phyloP scores from a whole-genome alignment of 352 stramenopile species.

The Pythium angustatum region DNA sequence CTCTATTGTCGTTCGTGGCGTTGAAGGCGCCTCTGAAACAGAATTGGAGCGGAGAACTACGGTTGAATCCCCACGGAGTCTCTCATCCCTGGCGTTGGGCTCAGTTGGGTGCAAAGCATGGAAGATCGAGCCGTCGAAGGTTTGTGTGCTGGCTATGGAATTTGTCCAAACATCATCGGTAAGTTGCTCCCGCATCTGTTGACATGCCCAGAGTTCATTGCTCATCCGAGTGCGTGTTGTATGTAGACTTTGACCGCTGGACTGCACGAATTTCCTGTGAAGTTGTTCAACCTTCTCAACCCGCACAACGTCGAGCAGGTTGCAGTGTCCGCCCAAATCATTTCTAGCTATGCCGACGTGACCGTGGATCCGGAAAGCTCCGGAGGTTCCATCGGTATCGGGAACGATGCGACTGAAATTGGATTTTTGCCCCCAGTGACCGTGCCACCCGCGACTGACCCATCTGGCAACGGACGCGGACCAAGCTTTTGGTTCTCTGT shows the following conservation, averaged over 20 bases:
- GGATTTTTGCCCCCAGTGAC: constrained; percentile 76
- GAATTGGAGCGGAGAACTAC: neutral
- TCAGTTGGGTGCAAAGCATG: constrained; percentile 36
- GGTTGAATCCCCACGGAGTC: constrained; percentile 6
- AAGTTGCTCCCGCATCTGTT: constrained; percentile 1
- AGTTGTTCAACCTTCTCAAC: constrained; percentile 79
- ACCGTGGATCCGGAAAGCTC: constrained; percentile 79
- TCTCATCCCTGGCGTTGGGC: constrained; percentile 19
- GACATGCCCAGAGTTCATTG: neutral
- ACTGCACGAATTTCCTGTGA: constrained; percentile 56
- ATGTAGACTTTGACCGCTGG: constrained; percentile 49
- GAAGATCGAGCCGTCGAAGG: constrained; percentile 46
- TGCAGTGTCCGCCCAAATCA: constrained; percentile 64
- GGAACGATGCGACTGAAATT: constrained; percentile 38
- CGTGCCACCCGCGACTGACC: constrained; percentile 60
- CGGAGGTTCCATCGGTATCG: constrained; percentile 34
- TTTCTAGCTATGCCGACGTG: constrained; percentile 84
- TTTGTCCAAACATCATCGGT: constrained; percentile 66
- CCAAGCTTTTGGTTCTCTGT: constrained; percentile 85
- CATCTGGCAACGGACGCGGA: constrained; percentile 34
- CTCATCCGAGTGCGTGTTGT: constrained; percentile 1
- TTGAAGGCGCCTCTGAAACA: constrained; percentile 17
- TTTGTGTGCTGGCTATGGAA: constrained; percentile 70
- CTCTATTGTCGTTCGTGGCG: constrained; percentile 51
- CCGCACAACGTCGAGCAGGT: constrained; percentile 78